These are phyloP conservation scores for Pontederia paniculata DNA, from an alignment of 176 grass and related monocot species.

Conservation along the genomic window DNA sequence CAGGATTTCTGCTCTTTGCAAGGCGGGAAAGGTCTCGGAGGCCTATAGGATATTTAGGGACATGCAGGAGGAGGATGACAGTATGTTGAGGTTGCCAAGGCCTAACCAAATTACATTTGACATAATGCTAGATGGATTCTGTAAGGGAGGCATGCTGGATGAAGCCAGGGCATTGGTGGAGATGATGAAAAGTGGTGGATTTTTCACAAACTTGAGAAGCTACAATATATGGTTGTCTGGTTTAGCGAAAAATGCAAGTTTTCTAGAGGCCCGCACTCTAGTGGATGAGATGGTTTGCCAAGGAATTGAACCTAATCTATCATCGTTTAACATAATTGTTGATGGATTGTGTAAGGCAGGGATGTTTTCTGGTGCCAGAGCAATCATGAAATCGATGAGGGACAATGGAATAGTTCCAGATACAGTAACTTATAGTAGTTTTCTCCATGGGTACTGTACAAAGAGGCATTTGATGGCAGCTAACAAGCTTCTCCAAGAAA, in stretches of 20 bases:
- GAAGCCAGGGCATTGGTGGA: constrained; percentile 61
- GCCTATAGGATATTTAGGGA: constrained; percentile 82
- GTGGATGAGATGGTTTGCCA: constrained; percentile 58
- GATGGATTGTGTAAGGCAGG: constrained; percentile 78
- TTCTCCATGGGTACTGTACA: constrained; percentile 70
- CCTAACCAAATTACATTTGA: constrained; percentile 83
- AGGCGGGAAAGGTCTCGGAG: constrained; percentile 47
- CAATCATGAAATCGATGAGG: constrained; percentile 58
- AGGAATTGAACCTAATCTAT: constrained; percentile 58
- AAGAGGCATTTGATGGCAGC: constrained; percentile 45
- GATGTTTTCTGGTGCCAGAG: constrained; percentile 58
- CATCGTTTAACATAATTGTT: constrained; percentile 82
- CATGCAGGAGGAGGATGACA: constrained; percentile 57
- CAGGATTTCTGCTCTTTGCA: constrained; percentile 85
- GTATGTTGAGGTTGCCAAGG: constrained; percentile 41
- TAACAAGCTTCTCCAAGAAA: constrained; percentile 68
- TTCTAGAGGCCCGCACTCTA: constrained; percentile 49
- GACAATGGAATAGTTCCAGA: constrained; percentile 49
- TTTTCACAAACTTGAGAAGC: constrained; percentile 50
- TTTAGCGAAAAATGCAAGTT: constrained; percentile 52
- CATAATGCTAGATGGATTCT: constrained; percentile 71
- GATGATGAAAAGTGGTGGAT: constrained; percentile 66
- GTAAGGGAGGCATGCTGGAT: constrained; percentile 60
- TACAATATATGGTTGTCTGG: constrained; percentile 86
- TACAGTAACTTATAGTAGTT: constrained; percentile 77